Base-by-base conservation (phyloP, 2,329 filamentous ascomycete genomes). In the Thielaviopsis punctulata region DNA sequence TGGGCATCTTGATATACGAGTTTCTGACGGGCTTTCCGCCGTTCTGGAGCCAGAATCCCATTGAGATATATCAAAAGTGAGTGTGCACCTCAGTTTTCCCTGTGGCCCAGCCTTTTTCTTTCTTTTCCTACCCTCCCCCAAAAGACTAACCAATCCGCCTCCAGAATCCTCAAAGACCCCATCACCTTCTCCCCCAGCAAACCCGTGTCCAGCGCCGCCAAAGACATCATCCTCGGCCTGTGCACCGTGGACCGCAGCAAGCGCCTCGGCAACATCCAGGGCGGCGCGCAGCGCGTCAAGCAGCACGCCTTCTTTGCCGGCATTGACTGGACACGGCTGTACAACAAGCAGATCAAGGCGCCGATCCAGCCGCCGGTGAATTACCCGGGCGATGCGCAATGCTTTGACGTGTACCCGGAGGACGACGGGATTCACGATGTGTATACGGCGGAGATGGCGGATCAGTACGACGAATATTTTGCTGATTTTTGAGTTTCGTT, bases 21-120 rank as follows among this genome's bases (percentile, higher is more conserved):
- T 90, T 90, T 62, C 68, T 90, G 48, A 87, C 86, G 9, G 86
- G 86, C 24, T 88, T 89, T 61, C 86, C 86, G 13, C 86, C 86
- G 0, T 92, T 90, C 62, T 92, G 85, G 84, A 82, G 89, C 62
- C 80, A 86, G 58, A 90, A 88, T 58, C 85, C 85, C 1, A 85
- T 90, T 58, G 86, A 89, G 63, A 90, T 90, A 54, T 90, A 90
- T 67, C 86, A 87, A 64, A 79, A 83, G 79, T 81, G 60, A 59
- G 75, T 66, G 45, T 4, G 41, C 9, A 25, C 15, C 22, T 8
- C 18, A 47, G 25, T 15, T 13, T n/a, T 25, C 19, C 36, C 22
- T 50, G 18, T 12, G 36, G 19, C 47, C 15, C 48, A 44, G 51
- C 41, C 21, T 23, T n/a, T n/a, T 13, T 25, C 19, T 30, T 21